A percentile compares a stretch with the other conserved stretches of the same genome.
Conservation (phyloP, 1,139 yeast species). For the Suhomyces ambrosiae region DNA sequence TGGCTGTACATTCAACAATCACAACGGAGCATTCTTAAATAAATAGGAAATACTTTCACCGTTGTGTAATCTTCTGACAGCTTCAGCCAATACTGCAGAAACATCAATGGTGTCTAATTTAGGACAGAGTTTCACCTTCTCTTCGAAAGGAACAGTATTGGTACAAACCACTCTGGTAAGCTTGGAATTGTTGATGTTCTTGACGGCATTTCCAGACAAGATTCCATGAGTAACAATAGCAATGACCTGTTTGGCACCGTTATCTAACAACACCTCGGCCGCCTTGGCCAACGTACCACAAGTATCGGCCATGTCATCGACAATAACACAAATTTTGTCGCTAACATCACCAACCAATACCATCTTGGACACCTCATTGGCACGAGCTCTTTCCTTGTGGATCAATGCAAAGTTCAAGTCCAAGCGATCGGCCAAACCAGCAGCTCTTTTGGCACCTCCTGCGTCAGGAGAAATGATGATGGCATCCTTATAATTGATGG, state of each 20-base stretch:
- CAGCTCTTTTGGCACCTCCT: constrained; percentile 98
- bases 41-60: constrained; percentile 82
- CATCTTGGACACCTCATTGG: constrained; percentile 93
- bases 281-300: constrained; percentile 97
- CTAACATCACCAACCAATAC: constrained; percentile 95
- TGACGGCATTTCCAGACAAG: constrained; percentile 83
- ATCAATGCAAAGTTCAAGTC: constrained; percentile 94
- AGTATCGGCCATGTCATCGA: constrained; percentile 98
- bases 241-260: constrained; percentile 81
- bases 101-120: constrained; percentile 83
- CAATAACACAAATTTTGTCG: constrained; percentile 82
- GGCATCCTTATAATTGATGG: constrained; percentile 61
- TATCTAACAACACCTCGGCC: constrained; percentile 81
- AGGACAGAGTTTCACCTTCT: constrained; percentile 67
- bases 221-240: constrained; percentile 98
- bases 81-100: constrained; percentile 91
- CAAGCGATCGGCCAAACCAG: constrained; percentile 88
- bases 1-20: no score
- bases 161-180: constrained; percentile 87
- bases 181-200: constrained; percentile 76
- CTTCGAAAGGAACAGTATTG: constrained; percentile 90
- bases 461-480: constrained; percentile 97
- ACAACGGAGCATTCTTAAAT: constrained; percentile 55
- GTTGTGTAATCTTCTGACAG: constrained; percentile 91
- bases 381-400: constrained; percentile 94